Conservation (phyloP, 345 rosid genomes). For the Camelina sativa region DNA sequence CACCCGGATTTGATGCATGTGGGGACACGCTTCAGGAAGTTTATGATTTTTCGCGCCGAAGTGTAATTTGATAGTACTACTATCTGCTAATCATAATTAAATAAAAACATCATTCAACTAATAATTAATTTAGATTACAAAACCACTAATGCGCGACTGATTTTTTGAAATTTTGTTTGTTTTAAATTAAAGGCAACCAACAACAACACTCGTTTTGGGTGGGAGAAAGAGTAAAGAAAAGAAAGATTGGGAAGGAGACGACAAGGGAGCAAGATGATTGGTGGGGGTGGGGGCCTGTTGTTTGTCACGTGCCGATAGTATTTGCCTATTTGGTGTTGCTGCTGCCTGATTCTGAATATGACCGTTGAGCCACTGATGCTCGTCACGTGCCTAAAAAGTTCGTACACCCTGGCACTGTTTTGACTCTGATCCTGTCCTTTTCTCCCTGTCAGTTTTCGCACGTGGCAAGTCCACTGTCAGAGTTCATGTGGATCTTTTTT, state of each 20-base stretch:
- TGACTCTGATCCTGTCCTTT: constrained; percentile 33
- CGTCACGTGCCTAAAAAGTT: constrained; percentile 35
- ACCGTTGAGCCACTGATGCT: constrained; percentile 45
- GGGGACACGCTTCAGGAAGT: constrained; percentile 11
- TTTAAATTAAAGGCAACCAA: not conserved
- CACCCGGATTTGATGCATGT: constrained; percentile 23
- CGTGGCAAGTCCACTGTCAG: constrained; percentile 34
- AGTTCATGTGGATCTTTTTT: constrained; percentile 29
- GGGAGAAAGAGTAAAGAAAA: not conserved
- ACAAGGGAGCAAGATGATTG: constrained; percentile 43
- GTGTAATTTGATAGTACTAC: not conserved
- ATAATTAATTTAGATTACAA: constrained; percentile 15
- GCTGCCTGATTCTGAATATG: constrained; percentile 30
- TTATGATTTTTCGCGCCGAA: constrained; percentile 34
- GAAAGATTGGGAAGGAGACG: constrained; percentile 36
- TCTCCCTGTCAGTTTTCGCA: constrained; percentile 26
- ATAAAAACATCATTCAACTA: constrained; percentile 21
- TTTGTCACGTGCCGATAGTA: constrained; percentile 40
- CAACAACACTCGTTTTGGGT: not conserved
- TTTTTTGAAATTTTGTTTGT: not conserved
- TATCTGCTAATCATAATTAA: not conserved
- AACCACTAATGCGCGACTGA: constrained; percentile 6
- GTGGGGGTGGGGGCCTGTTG: constrained; percentile 38
- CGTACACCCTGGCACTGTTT: constrained; percentile 37
- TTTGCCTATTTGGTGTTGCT: not conserved